Evolutionary conservation across 768 basidiomycete genomes (phyloP).

Genomic region (Suillus lakei): DNA sequence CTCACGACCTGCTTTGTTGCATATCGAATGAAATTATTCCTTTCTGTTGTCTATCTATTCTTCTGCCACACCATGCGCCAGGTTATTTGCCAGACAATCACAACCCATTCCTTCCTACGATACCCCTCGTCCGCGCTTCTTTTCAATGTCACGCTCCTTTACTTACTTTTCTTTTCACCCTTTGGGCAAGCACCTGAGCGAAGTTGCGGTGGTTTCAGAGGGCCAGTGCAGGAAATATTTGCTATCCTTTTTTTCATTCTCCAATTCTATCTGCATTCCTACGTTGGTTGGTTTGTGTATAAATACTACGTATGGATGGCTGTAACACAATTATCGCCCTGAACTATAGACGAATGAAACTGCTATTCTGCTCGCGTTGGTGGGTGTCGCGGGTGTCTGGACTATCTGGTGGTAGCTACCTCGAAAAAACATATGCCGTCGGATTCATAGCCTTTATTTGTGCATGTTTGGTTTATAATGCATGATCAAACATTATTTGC

Average conservation of each 20-base stretch:
- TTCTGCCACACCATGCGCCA: slow-evolving; percentile 29
- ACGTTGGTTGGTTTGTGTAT: slow-evolving; percentile 41
- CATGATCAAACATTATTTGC: no score
- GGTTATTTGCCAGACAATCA: slow-evolving; percentile 27
- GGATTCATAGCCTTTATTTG: no score
- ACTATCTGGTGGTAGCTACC: background rate
- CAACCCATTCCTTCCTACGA: slow-evolving; percentile 34
- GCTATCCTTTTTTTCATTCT: slow-evolving; percentile 25
- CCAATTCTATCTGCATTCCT: slow-evolving; percentile 34
- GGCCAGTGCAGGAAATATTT: slow-evolving; percentile 36
- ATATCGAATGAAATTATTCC: slow-evolving; percentile 36
- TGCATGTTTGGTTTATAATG: no score
- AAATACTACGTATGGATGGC: slow-evolving; percentile 45
- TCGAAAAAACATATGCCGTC: no score
- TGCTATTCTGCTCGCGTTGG: slow-evolving; percentile 12
- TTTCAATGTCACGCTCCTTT: slow-evolving; percentile 26
- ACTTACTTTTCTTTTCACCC: slow-evolving; percentile 9
- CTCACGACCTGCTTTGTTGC: slow-evolving; percentile 48
- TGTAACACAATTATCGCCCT: slow-evolving; percentile 40
- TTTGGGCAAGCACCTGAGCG: slow-evolving; percentile 26
- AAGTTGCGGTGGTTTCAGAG: slow-evolving; percentile 23
- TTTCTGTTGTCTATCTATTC: slow-evolving; percentile 38
- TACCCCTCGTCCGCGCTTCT: slow-evolving; percentile 31
- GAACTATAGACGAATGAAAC: slow-evolving; percentile 36
- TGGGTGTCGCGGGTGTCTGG: no score